Evolutionary conservation across 2,329 filamentous ascomycete species (phyloP), one percentile per base, ranked within the genome.

Genomic region (Gremmenia infestans): DNA sequence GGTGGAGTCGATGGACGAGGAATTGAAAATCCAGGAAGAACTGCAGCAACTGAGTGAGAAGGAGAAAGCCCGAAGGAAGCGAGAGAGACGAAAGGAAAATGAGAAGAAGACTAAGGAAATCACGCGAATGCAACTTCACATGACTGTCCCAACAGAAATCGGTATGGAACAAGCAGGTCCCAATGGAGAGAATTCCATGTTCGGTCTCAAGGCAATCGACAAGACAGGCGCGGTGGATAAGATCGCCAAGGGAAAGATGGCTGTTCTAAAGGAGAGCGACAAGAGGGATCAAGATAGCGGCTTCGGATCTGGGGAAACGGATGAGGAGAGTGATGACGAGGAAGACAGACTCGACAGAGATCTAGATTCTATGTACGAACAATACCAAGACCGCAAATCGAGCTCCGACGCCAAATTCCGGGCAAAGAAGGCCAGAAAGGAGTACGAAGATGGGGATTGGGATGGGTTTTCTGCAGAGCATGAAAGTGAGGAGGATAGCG

Each of bases 61-160:
- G 66, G 89, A 94, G 61, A 83, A 75, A 45, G 72, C 86, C 22
- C 85, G 86, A 65, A 93, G 86, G 72, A 95, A 91, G 75, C 87
- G 91, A 65, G 89, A 96, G 67, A 84, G 87, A 63, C 82, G 92
- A 62, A 89, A 81, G 65, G 91, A 96, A 58, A 99, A 99, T 63
- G 94, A 99, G 72, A 85, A 85, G 72, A 97, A 96, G 73, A 89
- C 94, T 65, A 94, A 89, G 65, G 94, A 97, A 62, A 91, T 97
- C 58, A 80, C 96, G n/a, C 86, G 94, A 36, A 88, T 99, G 87
- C 94, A 99, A 72, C 85, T 99, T 77, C 87, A 97, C 74, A 99
- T 99, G 94, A 87, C 87, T 2, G 89, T 91, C 0, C 94, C 94
- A 7, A 94, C 91, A 79, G 94, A 99, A 62, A 96, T 99, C 60